phyloP scores from a whole-genome alignment of 352 stramenopile species.

The Globisporangium mamillatum region DNA sequence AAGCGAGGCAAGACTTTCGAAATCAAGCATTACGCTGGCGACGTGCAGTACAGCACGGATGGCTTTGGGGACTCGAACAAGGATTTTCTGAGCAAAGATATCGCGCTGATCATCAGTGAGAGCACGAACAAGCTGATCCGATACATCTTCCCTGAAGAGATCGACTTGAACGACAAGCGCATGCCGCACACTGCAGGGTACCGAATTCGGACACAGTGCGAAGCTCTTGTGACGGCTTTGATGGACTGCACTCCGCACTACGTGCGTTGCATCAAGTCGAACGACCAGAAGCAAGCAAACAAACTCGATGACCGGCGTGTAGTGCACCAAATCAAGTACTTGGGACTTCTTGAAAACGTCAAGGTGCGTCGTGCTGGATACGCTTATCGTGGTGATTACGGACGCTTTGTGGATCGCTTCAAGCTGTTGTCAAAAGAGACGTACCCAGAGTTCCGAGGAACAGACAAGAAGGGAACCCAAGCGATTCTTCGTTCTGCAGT shows the following conservation, averaged over 20 bases:
- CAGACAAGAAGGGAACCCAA: conserved; percentile 83
- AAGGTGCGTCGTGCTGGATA: conserved; percentile 85
- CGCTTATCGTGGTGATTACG: conserved; percentile 84
- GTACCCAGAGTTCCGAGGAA: conserved; percentile 74
- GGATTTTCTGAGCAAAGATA: conserved; percentile 83
- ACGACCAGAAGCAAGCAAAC: conserved; percentile 86
- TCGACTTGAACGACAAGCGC: conserved; percentile 79
- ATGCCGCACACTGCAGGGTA: conserved; percentile 78
- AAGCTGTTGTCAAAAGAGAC: conserved; percentile 78
- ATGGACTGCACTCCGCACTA: conserved; percentile 91
- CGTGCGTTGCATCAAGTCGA: conserved; percentile 91
- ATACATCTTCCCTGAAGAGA: conserved; percentile 83
- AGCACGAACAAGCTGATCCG: conserved; percentile 84
- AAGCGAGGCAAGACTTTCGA: conserved; percentile 86
- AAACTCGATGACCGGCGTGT: conserved; percentile 85
- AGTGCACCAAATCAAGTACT: conserved; percentile 87
- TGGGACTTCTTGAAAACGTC: conserved; percentile 87
- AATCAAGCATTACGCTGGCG: conserved; percentile 84
- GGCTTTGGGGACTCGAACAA: conserved; percentile 81
- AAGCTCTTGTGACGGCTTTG: conserved; percentile 81
- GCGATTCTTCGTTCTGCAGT: conserved; percentile 76
- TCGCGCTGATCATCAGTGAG: conserved; percentile 75
- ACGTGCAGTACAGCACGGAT: conserved; percentile 82
- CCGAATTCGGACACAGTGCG: conserved; percentile 85
- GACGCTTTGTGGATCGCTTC: conserved; percentile 84